Conservation (phyloP, 176 grass and related monocot species). For the Areca catechu region DNA sequence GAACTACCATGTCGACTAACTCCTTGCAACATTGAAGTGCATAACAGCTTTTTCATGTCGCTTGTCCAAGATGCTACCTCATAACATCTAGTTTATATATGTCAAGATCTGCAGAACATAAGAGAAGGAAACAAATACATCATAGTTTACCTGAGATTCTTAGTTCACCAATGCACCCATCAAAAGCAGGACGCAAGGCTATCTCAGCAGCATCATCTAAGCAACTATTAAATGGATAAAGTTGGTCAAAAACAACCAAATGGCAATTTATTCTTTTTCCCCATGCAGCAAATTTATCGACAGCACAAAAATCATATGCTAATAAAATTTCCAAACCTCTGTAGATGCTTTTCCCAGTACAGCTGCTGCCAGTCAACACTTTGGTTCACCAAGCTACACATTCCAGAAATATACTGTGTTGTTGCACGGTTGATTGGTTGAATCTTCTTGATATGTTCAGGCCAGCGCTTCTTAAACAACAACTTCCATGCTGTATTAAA, state of each 20-base stretch:
- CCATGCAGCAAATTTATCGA: neutral
- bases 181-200: constrained; percentile 55
- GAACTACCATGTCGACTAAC: too few relatives aligned
- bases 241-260: too few relatives aligned
- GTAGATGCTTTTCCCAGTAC: neutral
- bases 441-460: constrained; percentile 16
- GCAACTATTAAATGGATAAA: constrained; percentile 18
- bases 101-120: too few relatives aligned
- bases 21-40: too few relatives aligned
- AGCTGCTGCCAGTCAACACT: constrained; percentile 1
- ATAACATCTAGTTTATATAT: too few relatives aligned
- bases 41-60: too few relatives aligned
- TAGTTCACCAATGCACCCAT: constrained; percentile 33
- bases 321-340: constrained; percentile 6
- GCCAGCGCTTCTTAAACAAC: constrained; percentile 40
- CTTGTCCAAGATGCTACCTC: too few relatives aligned
- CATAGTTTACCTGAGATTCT: constrained; percentile 35
- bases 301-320: neutral
- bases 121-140: neutral
- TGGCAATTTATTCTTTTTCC: too few relatives aligned
- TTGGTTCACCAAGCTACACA: constrained; percentile 8
- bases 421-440: neutral
- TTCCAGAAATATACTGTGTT: neutral
- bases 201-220: constrained; percentile 53
- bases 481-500: constrained; percentile 40